Base-by-base conservation (phyloP, 1,139 yeast genomes). In the Lodderomyces parapsilosis region DNA sequence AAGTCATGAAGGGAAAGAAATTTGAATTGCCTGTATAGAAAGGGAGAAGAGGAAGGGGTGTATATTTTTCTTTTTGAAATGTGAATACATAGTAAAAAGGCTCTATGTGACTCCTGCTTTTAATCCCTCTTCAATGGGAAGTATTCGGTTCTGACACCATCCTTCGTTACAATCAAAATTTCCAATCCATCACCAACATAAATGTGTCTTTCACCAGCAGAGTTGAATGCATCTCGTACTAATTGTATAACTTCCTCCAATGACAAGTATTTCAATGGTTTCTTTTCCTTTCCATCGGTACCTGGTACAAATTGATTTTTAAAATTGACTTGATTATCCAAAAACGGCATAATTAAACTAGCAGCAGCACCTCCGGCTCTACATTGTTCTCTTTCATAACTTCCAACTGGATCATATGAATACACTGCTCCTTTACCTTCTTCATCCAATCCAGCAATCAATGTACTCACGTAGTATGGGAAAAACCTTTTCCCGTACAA, bases 281-380 rank as follows among this genome's bases (percentile, higher is more conserved):
- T 81, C 63, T 81, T 84, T 44, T 74, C 73, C 14, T 74, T 78
- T 19, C 91, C 90, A 51, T 86, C 75, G 15, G 91, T 74, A 3
- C 74, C 85, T 18, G 96, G 96, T 52, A 80, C 93, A 54, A 68
- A 79, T 66, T 93, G 99, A 69, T 93, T 93, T 65, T 91, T 90
- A 68, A 88, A 87, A 63, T 88, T 86, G 51, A 94, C 99, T 71
- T 94, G 99, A 66, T 91, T 93, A 65, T 93, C 99, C 59, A 93
- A 79, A 64, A 93, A 93, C 4, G 99, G 99, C 94, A 90, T 91
- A 57, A 93, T 90, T 65, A 93, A 78, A 53, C 93, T 82, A 2
- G 97, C 94, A 27, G 98, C 98, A 6, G 97, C 94, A 37, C 99
- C 99, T 49, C 96, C 98, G 1, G 98, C 98, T 59, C 97, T 81